Conservation (phyloP, 495 filamentous ascomycete species). For the Penicillium simplicissimum region DNA sequence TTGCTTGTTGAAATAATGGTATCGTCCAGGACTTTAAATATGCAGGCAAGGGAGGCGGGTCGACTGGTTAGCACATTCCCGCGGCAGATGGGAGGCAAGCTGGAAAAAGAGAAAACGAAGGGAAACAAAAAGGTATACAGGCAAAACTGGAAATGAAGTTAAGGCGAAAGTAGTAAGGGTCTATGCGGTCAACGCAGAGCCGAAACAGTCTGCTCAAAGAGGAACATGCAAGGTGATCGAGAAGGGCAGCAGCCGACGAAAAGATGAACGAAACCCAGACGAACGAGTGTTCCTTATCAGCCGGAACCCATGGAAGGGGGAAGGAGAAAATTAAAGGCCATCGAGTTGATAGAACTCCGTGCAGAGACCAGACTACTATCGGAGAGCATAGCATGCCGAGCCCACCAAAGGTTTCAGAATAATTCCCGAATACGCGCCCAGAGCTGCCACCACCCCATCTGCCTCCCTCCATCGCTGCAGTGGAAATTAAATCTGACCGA, state of each 20-base stretch:
- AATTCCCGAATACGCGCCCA: no score
- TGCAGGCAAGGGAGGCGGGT: constrained; percentile 19
- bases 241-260: constrained; percentile 14
- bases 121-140: background rate
- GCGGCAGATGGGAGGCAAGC: background rate
- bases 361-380: no score
- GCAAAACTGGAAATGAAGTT: background rate
- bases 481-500: no score
- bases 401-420: no score
- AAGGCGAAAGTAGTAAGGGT: constrained; percentile 6
- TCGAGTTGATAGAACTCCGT: no score
- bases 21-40: constrained; percentile 24
- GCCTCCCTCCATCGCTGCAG: no score
- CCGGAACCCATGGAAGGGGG: constrained; percentile 12
- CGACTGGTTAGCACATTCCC: constrained; percentile 6
- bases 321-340: constrained; percentile 2
- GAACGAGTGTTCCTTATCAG: constrained; percentile 4
- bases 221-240: constrained; percentile 1
- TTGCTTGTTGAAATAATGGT: constrained; percentile 14
- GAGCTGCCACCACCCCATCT: no score
- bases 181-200: constrained; percentile 11
- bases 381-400: no score
- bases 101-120: background rate
- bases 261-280: background rate
- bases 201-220: constrained; percentile 1